Evolutionary conservation across 2,329 filamentous ascomycete genomes (phyloP).

Genomic region (Hymenoscyphus fraxineus): DNA sequence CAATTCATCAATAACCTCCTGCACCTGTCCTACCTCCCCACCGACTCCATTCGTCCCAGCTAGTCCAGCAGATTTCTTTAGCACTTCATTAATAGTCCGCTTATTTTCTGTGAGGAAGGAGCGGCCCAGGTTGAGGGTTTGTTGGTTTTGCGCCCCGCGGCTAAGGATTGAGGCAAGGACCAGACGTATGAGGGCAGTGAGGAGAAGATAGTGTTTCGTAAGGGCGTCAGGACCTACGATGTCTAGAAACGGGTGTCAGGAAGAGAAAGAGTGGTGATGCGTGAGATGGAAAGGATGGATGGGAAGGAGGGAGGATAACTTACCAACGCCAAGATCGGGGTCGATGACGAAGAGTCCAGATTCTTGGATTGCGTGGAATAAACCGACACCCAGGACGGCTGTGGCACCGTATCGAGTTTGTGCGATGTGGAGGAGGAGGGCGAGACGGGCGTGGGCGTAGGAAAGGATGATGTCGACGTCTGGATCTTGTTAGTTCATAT

Average conservation of each 20-base stretch:
- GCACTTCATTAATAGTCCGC: constrained; percentile 78
- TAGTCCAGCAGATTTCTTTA: constrained; percentile 84
- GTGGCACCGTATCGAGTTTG: constrained; percentile 82
- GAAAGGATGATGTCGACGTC: constrained; percentile 38
- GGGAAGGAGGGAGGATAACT: constrained; percentile 21
- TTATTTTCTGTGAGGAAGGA: constrained; percentile 80
- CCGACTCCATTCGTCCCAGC: constrained; percentile 42
- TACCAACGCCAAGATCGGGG: constrained; percentile 80
- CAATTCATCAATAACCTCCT: constrained; percentile 66
- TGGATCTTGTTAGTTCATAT: constrained; percentile 20
- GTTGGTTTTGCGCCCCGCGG: constrained; percentile 74
- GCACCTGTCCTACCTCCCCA: constrained; percentile 28
- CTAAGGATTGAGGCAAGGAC: constrained; percentile 78
- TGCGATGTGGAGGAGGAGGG: constrained; percentile 77
- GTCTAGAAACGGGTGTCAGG: constrained; percentile 20
- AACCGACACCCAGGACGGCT: constrained; percentile 80
- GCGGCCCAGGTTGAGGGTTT: constrained; percentile 68
- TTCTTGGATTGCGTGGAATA: constrained; percentile 76
- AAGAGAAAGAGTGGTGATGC: too few species aligned
- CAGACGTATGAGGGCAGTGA: constrained; percentile 76
- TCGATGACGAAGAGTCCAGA: constrained; percentile 87
- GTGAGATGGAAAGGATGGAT: constrained; percentile 13
- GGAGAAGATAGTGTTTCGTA: constrained; percentile 61
- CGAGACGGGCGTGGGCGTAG: constrained; percentile 68
- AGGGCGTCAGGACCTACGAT: constrained; percentile 29